Evolutionary conservation across 169 alveolate genomes (phyloP), one percentile per base, ranked within the genome.

Genomic region (Cyclospora cayetanensis): DNA sequence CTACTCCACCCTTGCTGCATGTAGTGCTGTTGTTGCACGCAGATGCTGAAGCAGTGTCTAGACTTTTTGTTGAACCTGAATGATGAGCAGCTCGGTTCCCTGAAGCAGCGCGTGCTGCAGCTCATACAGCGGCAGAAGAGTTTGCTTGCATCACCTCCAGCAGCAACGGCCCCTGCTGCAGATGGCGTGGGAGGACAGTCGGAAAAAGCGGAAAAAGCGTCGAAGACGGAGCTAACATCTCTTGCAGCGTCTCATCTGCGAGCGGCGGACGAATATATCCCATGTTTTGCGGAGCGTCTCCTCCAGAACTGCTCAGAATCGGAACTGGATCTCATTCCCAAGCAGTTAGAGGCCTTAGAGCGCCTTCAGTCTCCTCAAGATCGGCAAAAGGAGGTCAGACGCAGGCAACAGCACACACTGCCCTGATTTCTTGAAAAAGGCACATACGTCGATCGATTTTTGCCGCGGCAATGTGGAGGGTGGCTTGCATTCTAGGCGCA

Each of bases 11-110:
- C 42, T 27, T 18, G 65, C 15, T 74, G 85, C 63, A 35, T 39
- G 42, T 34, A n/a, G 68, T 4, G 83, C 35, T 39, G 34, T 46
- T 31, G 5, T 31, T 4, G n/a, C 20, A 27, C 29, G 60, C 86
- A 87, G 92, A 77, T 42, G 63, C 42, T 77, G 76, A 87, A 87
- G 60, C 76, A 66, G 80, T 77, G 79, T 11, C 86, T 87, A 9
- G 92, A 87, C 41, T 77, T 22, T n/a, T 86, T 87, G 39, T 77
- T 87, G 41, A 87, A 87, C 63, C 22, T 87, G 39, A 87, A 87
- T 41, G 92, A 70, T 41, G 92, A 87, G 46, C 87, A 87, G 63
- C 86, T 87, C 35, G 42, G 37, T 12, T 22, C 80, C 37, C 42
- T 87, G 37, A 43, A 87, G 76, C 63, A 39, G 27, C 68, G 52